phyloP scores from a whole-genome alignment of 306 rosid species.

The Argentina anserina region DNA sequence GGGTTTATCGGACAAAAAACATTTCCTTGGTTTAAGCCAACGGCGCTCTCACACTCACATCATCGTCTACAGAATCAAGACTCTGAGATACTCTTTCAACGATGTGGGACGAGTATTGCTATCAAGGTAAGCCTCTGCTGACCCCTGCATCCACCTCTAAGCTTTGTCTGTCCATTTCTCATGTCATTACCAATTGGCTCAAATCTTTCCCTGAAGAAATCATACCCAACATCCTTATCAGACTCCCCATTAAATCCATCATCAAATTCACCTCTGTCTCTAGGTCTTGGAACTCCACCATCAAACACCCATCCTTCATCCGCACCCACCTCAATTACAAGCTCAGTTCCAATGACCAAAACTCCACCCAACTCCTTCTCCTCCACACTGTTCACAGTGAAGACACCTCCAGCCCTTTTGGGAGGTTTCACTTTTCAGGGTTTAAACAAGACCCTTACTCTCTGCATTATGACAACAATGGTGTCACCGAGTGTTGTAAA shows the following conservation, averaged over 20 bases:
- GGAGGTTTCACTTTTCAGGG: background rate
- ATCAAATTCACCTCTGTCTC: background rate
- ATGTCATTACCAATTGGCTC: background rate
- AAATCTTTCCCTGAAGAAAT: background rate
- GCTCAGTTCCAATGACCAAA: background rate
- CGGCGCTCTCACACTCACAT: background rate
- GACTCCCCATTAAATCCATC: background rate
- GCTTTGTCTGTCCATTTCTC: background rate
- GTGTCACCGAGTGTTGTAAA: background rate
- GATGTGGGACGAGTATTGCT: background rate
- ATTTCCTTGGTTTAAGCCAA: background rate
- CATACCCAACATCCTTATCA: background rate
- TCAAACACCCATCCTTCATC: background rate
- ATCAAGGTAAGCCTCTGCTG: background rate
- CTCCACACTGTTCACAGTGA: background rate
- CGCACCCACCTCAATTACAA: background rate
- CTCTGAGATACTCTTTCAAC: too few relatives aligned
- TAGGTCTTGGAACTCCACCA: slow-evolving; percentile 1
- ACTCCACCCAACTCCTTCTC: background rate
- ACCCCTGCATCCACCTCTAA: background rate
- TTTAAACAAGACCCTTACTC: background rate
- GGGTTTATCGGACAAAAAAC: too few relatives aligned
- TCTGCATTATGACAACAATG: background rate
- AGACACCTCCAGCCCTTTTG: background rate
- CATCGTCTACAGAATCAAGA: too few relatives aligned